Percentiles rank a stretch among this genome's conserved stretches.
Evolutionary conservation across 2,329 filamentous ascomycete genomes (phyloP).

Genomic region (Penicillium corylophilum): DNA sequence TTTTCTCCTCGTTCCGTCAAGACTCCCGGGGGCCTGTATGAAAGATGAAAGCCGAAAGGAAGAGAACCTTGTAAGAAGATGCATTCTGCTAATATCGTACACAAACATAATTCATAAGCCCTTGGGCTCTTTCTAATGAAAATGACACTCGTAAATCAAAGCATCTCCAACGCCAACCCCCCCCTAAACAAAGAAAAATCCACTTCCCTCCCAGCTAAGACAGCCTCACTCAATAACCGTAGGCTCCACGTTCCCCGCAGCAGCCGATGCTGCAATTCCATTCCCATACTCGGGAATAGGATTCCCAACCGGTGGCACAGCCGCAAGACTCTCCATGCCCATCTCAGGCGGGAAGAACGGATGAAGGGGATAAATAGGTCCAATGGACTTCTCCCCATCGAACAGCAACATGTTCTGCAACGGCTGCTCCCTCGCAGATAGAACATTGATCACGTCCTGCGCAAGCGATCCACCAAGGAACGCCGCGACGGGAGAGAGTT

Average conservation of each 20-base stretch:
- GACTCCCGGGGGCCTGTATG: no score
- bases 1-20: no score
- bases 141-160: constrained; percentile 1
- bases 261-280: no score
- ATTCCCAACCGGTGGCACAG: constrained; percentile 29
- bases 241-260: background rate
- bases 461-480: constrained; percentile 87
- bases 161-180: background rate
- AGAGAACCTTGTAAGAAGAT: background rate
- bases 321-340: constrained; percentile 25
- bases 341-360: constrained; percentile 54
- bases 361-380: constrained; percentile 78
- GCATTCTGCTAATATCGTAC: constrained; percentile 6
- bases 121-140: background rate
- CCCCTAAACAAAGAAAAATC: background rate
- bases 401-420: constrained; percentile 94
- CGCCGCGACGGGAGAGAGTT: constrained; percentile 82
- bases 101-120: background rate
- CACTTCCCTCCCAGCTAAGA: background rate
- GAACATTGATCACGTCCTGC: constrained; percentile 95
- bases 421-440: constrained; percentile 86
- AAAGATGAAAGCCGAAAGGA: background rate
- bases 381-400: constrained; percentile 77
- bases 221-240: background rate
- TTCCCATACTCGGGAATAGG: constrained; percentile 14